Base-by-base conservation (phyloP, 1,284 basidiomycete genomes). In the Cryptococcus jaspeensis region DNA sequence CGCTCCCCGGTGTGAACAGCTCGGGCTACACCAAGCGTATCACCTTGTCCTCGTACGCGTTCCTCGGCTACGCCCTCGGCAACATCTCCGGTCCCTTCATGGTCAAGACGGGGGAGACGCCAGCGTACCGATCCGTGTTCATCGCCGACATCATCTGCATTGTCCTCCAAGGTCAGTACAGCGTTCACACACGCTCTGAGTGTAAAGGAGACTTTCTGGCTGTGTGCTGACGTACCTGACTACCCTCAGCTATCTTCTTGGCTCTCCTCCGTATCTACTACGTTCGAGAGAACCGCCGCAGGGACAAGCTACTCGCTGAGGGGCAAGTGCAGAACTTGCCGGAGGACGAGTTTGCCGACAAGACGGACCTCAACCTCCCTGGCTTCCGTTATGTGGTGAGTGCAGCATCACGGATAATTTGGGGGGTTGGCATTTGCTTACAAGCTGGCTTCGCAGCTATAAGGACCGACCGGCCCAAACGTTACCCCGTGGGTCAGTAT, bases 311-410 rank as follows among this genome's bases (percentile, higher is more conserved):
- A 13, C 37, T 51, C 15, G 53, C 45, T n/a, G 53, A 55, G 25
- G 53, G 45, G 15, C 53, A 55, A 25, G 28, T 41, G 28, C 53
- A 55, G 22, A 55, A 48, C 38, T 32, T 23, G 16, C 50, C 50
- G 6, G 35, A 42, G 12, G 53, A 55, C 28, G 53, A 55, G 22
- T 55, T 48, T 22, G 38, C 45, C 12, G 53, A 55, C 16, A 50
- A 55, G 28, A 55, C 53, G 13, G 53, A 55, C 41, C 36, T 47
- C 13, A 23, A 55, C 46, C 28, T 49, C 15, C 45, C 46, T 7
- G 45, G 53, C 5, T 55, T 55, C 38, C 35, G 53, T 16, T 55
- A 55, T 49, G 46, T 55, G 11, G 50, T 51, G 37, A 51, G 50
- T 51, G n/a, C n/a, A n/a, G n/a, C n/a, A n/a, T n/a, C n/a, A n/a